Evolutionary conservation across 345 rosid genomes (phyloP).

Genomic region (Limnanthes douglasii): DNA sequence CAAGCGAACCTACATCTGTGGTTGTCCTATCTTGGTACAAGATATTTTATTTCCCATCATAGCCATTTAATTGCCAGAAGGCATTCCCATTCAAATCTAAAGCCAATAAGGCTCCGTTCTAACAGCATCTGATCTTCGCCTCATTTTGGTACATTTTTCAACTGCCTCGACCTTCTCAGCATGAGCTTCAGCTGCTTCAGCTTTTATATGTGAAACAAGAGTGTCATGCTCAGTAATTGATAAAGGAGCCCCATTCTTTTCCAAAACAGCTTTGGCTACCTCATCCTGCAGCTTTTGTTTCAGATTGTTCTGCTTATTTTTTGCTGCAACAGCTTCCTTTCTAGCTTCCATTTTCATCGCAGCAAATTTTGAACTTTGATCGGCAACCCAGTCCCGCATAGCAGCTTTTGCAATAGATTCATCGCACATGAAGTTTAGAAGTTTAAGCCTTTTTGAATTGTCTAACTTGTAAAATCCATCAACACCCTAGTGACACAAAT

Average conservation of each 20-base stretch:
- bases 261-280: constrained; percentile 39
- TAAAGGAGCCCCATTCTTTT: constrained; percentile 32
- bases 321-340: constrained; percentile 35
- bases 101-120: too few relatives aligned
- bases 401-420: too few relatives aligned
- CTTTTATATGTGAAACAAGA: constrained; percentile 34
- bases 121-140: too few relatives aligned
- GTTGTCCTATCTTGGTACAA: too few relatives aligned
- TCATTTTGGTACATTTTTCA: too few relatives aligned
- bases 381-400: constrained; percentile 40
- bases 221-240: constrained; percentile 43
- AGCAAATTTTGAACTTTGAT: constrained; percentile 16
- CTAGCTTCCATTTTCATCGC: constrained; percentile 30
- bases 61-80: too few relatives aligned
- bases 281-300: constrained; percentile 45
- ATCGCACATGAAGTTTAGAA: constrained; percentile 37
- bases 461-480: constrained; percentile 22
- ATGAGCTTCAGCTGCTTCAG: constrained; percentile 40
- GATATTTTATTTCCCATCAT: too few relatives aligned
- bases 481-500: constrained; percentile 18
- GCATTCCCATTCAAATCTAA: too few relatives aligned
- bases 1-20: too few relatives aligned
- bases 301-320: too few relatives aligned
- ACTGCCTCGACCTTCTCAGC: constrained; percentile 40
- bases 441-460: constrained; percentile 21